phyloP scores from a whole-genome alignment of 2,329 filamentous ascomycete species.

The Colletotrichum endophyticum region DNA sequence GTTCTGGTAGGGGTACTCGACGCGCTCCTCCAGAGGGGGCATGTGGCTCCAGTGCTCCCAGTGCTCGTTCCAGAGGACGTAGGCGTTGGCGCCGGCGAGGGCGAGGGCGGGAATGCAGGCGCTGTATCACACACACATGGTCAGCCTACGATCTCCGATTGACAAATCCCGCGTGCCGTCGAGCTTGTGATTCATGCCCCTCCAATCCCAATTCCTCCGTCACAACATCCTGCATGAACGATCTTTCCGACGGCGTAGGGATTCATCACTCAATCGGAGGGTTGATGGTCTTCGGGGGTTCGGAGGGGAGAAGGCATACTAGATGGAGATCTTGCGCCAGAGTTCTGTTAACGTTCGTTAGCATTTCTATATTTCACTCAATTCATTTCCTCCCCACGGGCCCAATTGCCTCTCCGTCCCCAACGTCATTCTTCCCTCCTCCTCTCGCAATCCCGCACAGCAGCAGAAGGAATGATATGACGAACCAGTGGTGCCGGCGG shows the following conservation, averaged over 20 bases:
- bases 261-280: not conserved
- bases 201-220: not conserved
- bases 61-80: constrained; percentile 91
- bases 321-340: constrained; percentile 96
- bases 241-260: not conserved
- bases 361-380: not conserved
- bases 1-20: constrained; percentile 97
- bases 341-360: constrained; percentile 65
- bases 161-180: not conserved
- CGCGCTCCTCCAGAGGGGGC: constrained; percentile 86
- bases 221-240: not conserved
- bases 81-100: constrained; percentile 81
- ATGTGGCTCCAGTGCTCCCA: constrained; percentile 94
- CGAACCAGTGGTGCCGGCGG: constrained; percentile 81
- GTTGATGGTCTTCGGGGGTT: not conserved
- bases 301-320: constrained; percentile 64
- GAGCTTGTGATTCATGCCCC: not conserved
- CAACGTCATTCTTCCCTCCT: not conserved
- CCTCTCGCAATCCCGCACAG: not conserved
- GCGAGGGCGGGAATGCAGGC: constrained; percentile 75
- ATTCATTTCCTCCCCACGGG: not conserved
- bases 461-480: constrained; percentile 28
- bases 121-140: constrained; percentile 50
- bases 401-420: not conserved
- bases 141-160: not conserved